Base-by-base conservation (phyloP, 768 basidiomycete species). In the Auriscalpium vulgare region DNA sequence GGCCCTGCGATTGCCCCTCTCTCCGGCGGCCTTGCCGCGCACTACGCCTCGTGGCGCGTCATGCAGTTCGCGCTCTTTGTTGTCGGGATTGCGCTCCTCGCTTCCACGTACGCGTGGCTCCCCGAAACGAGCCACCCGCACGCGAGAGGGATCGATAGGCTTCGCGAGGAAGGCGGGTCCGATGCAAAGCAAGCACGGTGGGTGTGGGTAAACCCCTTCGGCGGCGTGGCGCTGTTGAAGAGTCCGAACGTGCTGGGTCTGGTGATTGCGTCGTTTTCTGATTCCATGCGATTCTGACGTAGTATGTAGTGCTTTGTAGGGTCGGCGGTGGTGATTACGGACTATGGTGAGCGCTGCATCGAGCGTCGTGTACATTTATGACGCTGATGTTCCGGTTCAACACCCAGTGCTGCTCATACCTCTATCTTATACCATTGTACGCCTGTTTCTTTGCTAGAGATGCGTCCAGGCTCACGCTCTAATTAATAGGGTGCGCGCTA, bases 51-150 rank as follows among this genome's bases (percentile, higher is more conserved):
- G 0, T 89, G 87, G 86, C 76, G 86, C 0, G 57, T 74, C 3
- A 78, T 85, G 66, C 85, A 88, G 62, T 63, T 68, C 8, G 61
- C 63, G 0, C 56, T 88, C 1, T 78, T 76, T 2, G 40, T 73
- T 0, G 66, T 70, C 43, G 78, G 76, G 2, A 38, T 78, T 0
- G 11, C 75, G 1, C 69, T 72, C 1, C 70, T 80, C 37, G 8
- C 75, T 6, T 57, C 69, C 7, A 71, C 85, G 35, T 49, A 65
- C 1, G 40, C 76, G 2, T 75, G 74, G 52, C 75, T 86, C 16
- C 85, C 85, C 0, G 87, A 88, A 61, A 88, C 86, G 3, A 79
- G 77, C 50, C 82, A 84, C 60, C 85, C 85, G 1, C 78, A 80
- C 8, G 64, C 75, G 0, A 71, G 77, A 43, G 80, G 82, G 0